Base-by-base conservation (phyloP, 257 asterid species). In the Solanum medicagineum region DNA sequence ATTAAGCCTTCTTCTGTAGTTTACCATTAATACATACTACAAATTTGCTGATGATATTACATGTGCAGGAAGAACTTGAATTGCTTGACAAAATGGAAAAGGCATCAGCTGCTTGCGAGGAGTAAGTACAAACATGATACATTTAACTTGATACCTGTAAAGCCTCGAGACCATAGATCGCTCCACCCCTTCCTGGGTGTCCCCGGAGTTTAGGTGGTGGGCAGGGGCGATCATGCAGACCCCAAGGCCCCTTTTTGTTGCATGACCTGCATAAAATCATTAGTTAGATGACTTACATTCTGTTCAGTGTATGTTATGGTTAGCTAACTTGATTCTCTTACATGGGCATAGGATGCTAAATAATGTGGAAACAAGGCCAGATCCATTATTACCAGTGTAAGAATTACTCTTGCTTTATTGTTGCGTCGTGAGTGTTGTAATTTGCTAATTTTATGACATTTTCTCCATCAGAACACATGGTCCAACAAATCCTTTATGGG, bases 51-150 rank as follows among this genome's bases (percentile, higher is more conserved):
- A 47, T 81, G 45, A 36, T 51, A 51, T 86, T 65, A 11, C 22
- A 13, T 84, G 9, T 81, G 77, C 92, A 96, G 99, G 99, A 96
- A 88, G 99, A 96, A 88, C 89, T 95, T 80, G 98, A 93, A 86
- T 90, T 91, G 87, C 92, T 96, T 15, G 99, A 96, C 88, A 94
- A 90, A 91, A 89, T 91, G 92, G 98, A 96, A 47, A 92, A 87
- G 44, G 97, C 99, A 26, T 94, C 98, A 26, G 88, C 96, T 75
- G 92, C 95, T 75, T 95, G 99, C 92, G 93, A 92, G 89, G 99
- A 95, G 99, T 96, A 93, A 93, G 98, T 84, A 79, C 3, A 2
- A 70, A 19, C 7, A 40, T 40, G 10, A 19, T 17, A 70, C 40
- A 70, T 70, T 40, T 1, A 40, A 10, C 69, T 36, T 69, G 16